Base-by-base conservation (phyloP, 2,329 filamentous ascomycete species). In the Fonsecaea monophora region DNA sequence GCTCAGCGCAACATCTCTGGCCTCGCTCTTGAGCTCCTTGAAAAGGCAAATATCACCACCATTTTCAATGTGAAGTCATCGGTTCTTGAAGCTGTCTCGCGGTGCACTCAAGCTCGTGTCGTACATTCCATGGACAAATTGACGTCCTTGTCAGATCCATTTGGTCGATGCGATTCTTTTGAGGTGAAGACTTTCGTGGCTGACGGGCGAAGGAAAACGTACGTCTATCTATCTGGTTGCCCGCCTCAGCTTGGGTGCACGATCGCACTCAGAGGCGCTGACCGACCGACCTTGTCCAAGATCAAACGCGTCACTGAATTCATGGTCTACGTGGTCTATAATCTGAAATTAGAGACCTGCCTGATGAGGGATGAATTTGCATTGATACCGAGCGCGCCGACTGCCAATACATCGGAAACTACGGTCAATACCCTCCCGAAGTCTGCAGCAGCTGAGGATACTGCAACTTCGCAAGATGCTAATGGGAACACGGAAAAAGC, bases 291-390 rank as follows among this genome's bases (percentile, higher is more conserved):
- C 0, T 84, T 99, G 18, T 83, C 88, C 1, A 91, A 89, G 73
- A 88, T 99, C 78, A 99, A 99, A 79, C 87, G 89, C 60, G 95
- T 99, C 71, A 95, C 94, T 10, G 95, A 99, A 76, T 98, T 99
- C 76, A 97, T 99, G 94, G 91, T 96, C 42, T 99, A 98, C 73
- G 96, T 99, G 21, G 94, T 98, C 12, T 99, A 99, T 79, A 99
- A 97, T 74, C 84, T 99, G 61, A 97, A 96, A 76, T 85, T 99
- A 13, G 95, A 99, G 79, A 97, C 95, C 1, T 97, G 92, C 73
- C 82, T 99, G 54, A 92, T 99, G 86, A 87, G 92, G 60, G 95
- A 99, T 77, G 94, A 96, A 74, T 96, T 92, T 72, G 90, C 96
- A 15, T 87, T 94, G 68, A 90, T 96, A 25, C 93, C 93, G 1